Conservation (phyloP, 1,284 basidiomycete species). For the Cryptococcus hybrid region DNA sequence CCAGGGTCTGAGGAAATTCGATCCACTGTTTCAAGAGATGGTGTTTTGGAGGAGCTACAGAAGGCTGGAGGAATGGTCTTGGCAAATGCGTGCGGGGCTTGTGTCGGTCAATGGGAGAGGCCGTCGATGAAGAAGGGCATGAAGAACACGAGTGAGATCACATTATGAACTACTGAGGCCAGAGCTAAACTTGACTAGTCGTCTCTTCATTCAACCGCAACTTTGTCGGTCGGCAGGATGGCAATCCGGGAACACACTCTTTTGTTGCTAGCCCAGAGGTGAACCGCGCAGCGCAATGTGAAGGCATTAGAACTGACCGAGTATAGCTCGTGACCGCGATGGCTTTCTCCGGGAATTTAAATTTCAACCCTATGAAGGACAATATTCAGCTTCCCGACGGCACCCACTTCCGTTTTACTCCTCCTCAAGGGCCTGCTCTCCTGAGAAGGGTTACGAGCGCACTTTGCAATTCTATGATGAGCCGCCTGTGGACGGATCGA, state of each 20-base stretch:
- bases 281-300: too few species aligned
- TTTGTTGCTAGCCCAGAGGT: conserved; percentile 53
- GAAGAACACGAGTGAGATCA: conserved; percentile 73
- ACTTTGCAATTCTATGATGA: conserved; percentile 68
- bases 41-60: conserved; percentile 86
- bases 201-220: conserved; percentile 92
- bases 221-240: conserved; percentile 98
- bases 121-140: conserved; percentile 84
- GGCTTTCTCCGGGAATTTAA: conserved; percentile 91
- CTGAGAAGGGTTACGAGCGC: conserved; percentile 71
- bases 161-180: conserved; percentile 28
- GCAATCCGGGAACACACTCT: conserved; percentile 94
- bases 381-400: conserved; percentile 72
- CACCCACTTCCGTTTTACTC: conserved; percentile 62
- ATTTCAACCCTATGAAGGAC: conserved; percentile 91
- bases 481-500: conserved; percentile 70
- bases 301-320: too few species aligned
- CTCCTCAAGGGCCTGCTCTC: conserved; percentile 72
- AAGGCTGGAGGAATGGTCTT: conserved; percentile 87
- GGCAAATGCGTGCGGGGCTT: conserved; percentile 98
- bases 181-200: conserved; percentile 66
- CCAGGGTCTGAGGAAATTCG: conserved; percentile 98
- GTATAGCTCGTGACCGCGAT: conserved; percentile 49
- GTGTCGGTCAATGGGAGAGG: conserved; percentile 99
- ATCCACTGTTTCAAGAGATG: conserved; percentile 95